These are phyloP conservation scores for Aspergillus biplanus DNA, from an alignment of 495 filamentous ascomycete genomes.

Conservation along the genomic window DNA sequence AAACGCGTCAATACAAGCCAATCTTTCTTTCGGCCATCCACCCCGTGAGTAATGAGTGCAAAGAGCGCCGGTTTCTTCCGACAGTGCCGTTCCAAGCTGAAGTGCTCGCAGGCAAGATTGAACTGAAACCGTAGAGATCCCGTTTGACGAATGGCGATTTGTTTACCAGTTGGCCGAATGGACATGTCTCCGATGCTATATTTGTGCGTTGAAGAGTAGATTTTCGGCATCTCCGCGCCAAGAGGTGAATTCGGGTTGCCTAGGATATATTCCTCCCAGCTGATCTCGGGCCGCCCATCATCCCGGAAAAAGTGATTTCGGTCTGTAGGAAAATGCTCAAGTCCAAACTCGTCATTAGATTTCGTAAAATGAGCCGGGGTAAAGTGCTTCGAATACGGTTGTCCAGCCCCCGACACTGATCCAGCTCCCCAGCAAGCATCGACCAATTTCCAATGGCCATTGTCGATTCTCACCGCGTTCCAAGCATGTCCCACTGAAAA, in stretches of 20 bases:
- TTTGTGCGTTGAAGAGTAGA: conserved; percentile 56
- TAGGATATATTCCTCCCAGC: conserved; percentile 80
- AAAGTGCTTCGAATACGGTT: conserved; percentile 69
- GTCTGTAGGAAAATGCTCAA: conserved; percentile 76
- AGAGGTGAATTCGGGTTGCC: conserved; percentile 50
- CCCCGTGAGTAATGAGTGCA: conserved; percentile 64
- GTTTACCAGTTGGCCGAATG: conserved; percentile 60
- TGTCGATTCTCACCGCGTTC: conserved; percentile 88
- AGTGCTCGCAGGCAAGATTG: conserved; percentile 74
- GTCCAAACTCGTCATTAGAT: conserved; percentile 80
- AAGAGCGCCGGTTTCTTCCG: conserved; percentile 65
- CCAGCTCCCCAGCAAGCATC: conserved; percentile 95
- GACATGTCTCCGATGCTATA: conserved; percentile 66
- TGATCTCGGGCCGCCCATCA: conserved; percentile 56
- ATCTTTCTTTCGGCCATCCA: conserved; percentile 68
- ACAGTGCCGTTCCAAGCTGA: conserved; percentile 69
- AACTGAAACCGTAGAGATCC: conserved; percentile 76
- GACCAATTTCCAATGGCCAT: conserved; percentile 86
- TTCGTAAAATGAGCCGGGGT: conserved; percentile 72
- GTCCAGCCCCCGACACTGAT: conserved; percentile 46
- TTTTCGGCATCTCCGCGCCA: conserved; percentile 48
- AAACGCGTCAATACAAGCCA: conserved; percentile 59
- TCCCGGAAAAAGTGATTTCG: conserved; percentile 67
- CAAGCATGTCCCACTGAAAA: conserved; percentile 74
- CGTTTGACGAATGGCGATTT: conserved; percentile 56